A percentile compares a stretch with the other conserved stretches of the same genome.
phyloP scores from a whole-genome alignment of 1,284 basidiomycete genomes.

The Cryptococcus jaspeensis region DNA sequence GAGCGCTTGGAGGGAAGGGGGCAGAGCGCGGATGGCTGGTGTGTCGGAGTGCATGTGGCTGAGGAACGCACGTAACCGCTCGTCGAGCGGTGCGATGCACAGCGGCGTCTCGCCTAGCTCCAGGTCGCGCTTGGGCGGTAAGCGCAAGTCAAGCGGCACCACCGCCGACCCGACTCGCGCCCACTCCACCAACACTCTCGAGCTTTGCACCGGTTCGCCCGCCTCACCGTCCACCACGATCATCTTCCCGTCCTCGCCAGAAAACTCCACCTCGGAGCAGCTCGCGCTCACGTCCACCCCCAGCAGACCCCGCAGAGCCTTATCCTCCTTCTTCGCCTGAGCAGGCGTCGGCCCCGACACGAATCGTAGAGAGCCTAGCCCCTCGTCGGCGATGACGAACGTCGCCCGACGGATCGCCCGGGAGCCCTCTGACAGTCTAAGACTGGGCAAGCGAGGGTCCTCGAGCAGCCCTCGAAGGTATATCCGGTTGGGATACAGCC shows the following conservation, averaged over 20 bases:
- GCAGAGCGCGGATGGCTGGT: constrained; percentile 51
- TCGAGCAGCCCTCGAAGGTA: constrained; percentile 38
- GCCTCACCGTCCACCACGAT: not conserved
- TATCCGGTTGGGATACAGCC: constrained; percentile 38
- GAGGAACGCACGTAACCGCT: constrained; percentile 62
- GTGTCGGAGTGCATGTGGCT: constrained; percentile 61
- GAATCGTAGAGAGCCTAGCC: constrained; percentile 32
- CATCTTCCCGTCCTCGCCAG: constrained; percentile 1
- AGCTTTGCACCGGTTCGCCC: constrained; percentile 15
- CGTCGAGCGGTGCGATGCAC: constrained; percentile 57
- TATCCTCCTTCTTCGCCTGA: constrained; percentile 29
- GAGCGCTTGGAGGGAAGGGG: constrained; percentile 32
- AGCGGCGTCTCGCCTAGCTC: constrained; percentile 49
- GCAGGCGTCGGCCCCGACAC: constrained; percentile 7
- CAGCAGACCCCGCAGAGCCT: constrained; percentile 17
- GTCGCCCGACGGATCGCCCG: constrained; percentile 28
- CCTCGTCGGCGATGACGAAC: constrained; percentile 48
- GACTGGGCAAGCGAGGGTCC: constrained; percentile 30
- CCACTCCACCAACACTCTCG: constrained; percentile 61
- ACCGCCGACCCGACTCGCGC: constrained; percentile 66
- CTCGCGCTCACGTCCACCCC: constrained; percentile 14
- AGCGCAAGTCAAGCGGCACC: constrained; percentile 54
- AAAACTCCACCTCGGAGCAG: constrained; percentile 1
- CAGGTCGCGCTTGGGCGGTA: constrained; percentile 47
- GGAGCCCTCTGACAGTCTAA: constrained; percentile 18